Conservation (phyloP, 1,139 yeast genomes). For the Candida tetrigidarum region DNA sequence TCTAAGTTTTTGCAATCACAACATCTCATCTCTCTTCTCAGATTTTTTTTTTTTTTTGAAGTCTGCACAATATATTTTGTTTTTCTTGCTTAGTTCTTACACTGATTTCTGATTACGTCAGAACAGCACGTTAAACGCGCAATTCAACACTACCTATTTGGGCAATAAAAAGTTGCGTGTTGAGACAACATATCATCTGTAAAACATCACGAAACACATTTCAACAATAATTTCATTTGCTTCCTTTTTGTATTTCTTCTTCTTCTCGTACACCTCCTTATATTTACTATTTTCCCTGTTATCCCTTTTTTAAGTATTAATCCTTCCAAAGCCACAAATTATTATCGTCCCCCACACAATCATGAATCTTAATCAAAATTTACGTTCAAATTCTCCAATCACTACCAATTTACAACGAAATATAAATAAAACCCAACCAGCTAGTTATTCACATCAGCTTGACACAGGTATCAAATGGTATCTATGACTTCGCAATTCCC, state of each 20-base stretch:
- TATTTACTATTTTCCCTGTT: too few relatives aligned
- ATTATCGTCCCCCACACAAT: constrained; percentile 4
- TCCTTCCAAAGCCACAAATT: too few relatives aligned
- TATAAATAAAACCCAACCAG: constrained; percentile 1
- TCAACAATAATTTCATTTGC: not conserved
- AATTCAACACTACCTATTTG: not conserved
- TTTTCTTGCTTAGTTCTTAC: not conserved
- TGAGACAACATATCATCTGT: not conserved
- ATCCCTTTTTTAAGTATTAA: too few relatives aligned
- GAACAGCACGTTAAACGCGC: not conserved
- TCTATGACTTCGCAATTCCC: constrained; percentile 23
- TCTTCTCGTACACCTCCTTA: not conserved
- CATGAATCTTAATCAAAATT: constrained; percentile 14
- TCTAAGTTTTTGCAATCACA: too few relatives aligned
- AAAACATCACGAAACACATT: too few relatives aligned
- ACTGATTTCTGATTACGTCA: not conserved
- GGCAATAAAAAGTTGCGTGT: constrained; percentile 1
- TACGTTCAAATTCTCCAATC: constrained; percentile 7
- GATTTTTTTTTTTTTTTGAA: too few relatives aligned
- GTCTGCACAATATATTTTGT: too few relatives aligned
- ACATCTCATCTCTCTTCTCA: constrained; percentile 9
- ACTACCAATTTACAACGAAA: constrained; percentile 2
- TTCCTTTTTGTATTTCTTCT: not conserved
- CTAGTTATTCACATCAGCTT: constrained; percentile 5
- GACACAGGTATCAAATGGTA: constrained; percentile 21